phyloP scores from a whole-genome alignment of 345 rosid species.

The Citrus trifoliata region DNA sequence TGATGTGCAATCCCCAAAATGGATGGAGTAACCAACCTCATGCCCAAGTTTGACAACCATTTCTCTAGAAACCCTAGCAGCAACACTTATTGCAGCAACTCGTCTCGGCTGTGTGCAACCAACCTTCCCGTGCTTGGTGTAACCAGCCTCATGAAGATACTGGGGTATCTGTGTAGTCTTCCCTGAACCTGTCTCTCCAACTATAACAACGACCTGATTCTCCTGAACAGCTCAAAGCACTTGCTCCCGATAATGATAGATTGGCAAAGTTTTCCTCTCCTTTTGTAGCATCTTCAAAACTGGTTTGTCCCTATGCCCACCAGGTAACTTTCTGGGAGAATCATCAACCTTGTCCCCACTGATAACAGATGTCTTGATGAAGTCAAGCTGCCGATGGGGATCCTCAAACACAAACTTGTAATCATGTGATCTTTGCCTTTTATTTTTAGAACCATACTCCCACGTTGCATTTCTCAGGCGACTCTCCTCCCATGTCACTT shows the following conservation, averaged over 20 bases:
- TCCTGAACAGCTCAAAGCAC: not conserved
- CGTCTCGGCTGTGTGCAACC: conserved; percentile 89
- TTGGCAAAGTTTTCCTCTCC: not conserved
- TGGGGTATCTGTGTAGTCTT: not conserved
- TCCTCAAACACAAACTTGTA: not conserved
- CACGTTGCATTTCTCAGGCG: not conserved
- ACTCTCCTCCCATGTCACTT: not conserved
- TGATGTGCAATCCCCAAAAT: conserved; percentile 63
- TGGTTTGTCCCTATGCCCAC: not conserved
- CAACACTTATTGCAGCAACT: conserved; percentile 98
- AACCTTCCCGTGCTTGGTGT: not conserved
- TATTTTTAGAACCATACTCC: not conserved
- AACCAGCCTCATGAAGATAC: conserved; percentile 2
- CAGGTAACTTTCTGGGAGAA: not conserved
- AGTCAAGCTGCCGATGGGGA: not conserved
- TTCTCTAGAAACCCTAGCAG: conserved; percentile 96
- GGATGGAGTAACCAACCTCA: conserved; percentile 40
- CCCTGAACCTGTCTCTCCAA: not conserved
- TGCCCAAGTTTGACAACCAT: conserved; percentile 98
- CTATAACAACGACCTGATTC: not conserved
- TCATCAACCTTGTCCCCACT: not conserved
- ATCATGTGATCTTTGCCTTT: not conserved
- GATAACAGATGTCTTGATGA: not conserved
- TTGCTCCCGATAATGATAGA: not conserved
- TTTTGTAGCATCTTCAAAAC: not conserved